Conservation (phyloP, 257 asterid species). For the Ilex aquifolium region DNA sequence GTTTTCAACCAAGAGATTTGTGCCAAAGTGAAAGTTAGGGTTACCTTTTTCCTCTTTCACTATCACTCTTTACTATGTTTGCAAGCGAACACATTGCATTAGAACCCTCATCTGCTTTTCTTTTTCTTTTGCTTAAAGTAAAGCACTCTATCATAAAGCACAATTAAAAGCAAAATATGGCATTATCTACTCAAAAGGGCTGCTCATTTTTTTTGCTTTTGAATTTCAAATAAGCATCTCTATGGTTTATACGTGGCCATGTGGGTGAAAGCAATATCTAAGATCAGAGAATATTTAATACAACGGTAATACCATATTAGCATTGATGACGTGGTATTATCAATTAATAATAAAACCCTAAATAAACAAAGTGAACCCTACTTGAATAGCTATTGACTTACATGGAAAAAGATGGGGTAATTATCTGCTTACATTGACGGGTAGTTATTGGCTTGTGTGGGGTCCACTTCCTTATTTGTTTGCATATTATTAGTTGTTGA, state of each 20-base stretch:
- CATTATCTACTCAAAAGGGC: constrained; percentile 4
- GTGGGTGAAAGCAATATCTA: background rate
- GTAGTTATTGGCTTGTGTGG: no score
- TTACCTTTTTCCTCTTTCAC: background rate
- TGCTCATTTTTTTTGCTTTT: background rate
- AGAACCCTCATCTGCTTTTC: background rate
- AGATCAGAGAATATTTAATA: background rate
- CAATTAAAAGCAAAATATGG: constrained; percentile 4
- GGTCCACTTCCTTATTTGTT: no score
- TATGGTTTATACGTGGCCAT: constrained; percentile 13
- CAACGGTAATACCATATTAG: no score
- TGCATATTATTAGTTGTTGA: no score
- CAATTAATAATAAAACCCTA: no score
- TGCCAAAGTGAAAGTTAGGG: background rate
- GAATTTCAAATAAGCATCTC: background rate
- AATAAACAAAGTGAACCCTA: no score
- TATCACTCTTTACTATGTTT: background rate
- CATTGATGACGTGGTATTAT: no score
- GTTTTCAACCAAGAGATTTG: background rate
- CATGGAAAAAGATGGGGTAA: no score
- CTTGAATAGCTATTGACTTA: no score
- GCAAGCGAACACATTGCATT: background rate
- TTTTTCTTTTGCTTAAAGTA: constrained; percentile 4
- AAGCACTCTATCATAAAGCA: constrained; percentile 5
- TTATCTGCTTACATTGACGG: no score